Evolutionary conservation across 1,284 basidiomycete genomes (phyloP), one percentile per base, ranked within the genome.

Genomic region (Clitocybe nebularis): DNA sequence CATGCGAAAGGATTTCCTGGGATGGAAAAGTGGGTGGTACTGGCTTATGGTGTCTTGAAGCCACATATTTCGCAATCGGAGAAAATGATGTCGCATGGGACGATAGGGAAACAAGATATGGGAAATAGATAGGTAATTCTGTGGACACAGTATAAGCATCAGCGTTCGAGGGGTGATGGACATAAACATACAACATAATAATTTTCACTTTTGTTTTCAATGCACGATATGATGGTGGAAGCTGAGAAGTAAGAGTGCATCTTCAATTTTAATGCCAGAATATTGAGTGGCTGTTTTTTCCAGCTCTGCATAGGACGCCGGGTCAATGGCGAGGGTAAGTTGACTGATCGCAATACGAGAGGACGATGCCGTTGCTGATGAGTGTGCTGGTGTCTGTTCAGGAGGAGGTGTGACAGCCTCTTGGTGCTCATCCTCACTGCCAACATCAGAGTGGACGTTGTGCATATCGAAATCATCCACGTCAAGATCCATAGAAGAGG

Each of bases 391-490:
- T 13, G 77, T 78, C 14, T 72, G 64, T 40, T 72, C 73, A 7
- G 81, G 79, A 4, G 77, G 77, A 8, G 83, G 84, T 0, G 84
- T 86, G 20, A 85, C 76, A 11, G 80, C 81, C 56, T 86, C 84
- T 47, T 81, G 78, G 45, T 72, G 73, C 34, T 84, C 81, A 37
- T 85, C 81, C 26, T 84, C 81, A 55, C 80, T 83, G 39, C 72
- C 74, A 46, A 69, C 62, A 52, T 75, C 74, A 21, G 75, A 77
- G 44, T 72, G 69, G 16, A 60, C 54, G 46, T 50, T 55, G 16
- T 61, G 57, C 52, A 62, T 57, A 40, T 67, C 63, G 43, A 62
- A 61, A 44, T 67, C 66, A 44, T 59, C 45, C 7, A 63, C 66
- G 44, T 78, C 73, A 51, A 74, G 61, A 33, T 75, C 74, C 68